phyloP scores from a whole-genome alignment of 1,284 basidiomycete species.

The Puccinia polysora region DNA sequence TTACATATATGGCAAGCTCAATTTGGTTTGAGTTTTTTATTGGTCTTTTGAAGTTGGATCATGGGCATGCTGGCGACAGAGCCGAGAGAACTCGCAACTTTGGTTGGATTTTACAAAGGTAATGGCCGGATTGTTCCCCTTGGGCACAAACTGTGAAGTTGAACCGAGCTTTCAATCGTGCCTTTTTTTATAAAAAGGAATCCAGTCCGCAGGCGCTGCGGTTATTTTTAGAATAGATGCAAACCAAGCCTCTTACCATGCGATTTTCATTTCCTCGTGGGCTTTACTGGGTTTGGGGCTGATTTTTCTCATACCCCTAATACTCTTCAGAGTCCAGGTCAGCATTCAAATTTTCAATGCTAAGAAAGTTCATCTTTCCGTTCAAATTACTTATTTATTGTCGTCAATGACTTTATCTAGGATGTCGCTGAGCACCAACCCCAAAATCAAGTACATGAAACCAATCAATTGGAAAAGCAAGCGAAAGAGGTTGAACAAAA shows the following conservation, averaged over 20 bases:
- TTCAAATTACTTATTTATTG: background rate
- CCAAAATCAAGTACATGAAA: too few species aligned
- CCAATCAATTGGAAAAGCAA: background rate
- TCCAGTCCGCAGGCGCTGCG: constrained; percentile 42
- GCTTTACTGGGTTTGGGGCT: constrained; percentile 21
- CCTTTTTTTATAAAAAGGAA: background rate
- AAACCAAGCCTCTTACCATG: constrained; percentile 39
- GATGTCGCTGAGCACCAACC: too few species aligned
- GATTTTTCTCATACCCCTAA: constrained; percentile 16
- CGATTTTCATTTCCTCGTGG: constrained; percentile 44
- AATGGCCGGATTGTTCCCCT: too few species aligned
- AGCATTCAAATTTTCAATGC: too few species aligned
- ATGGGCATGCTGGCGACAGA: constrained; percentile 39
- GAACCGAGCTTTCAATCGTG: background rate
- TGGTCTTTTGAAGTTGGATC: constrained; percentile 24
- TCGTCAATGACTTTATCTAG: background rate
- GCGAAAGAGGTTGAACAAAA: background rate
- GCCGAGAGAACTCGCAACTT: constrained; percentile 33
- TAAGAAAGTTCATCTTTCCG: background rate
- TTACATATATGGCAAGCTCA: background rate
- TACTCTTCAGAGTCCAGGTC: constrained; percentile 35
- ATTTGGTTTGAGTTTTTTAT: background rate
- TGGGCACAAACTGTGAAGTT: too few species aligned
- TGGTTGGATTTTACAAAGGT: constrained; percentile 44
- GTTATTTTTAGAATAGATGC: constrained; percentile 41